Base-by-base conservation (phyloP, 2,329 filamentous ascomycete genomes). In the Neonectria punicea region DNA sequence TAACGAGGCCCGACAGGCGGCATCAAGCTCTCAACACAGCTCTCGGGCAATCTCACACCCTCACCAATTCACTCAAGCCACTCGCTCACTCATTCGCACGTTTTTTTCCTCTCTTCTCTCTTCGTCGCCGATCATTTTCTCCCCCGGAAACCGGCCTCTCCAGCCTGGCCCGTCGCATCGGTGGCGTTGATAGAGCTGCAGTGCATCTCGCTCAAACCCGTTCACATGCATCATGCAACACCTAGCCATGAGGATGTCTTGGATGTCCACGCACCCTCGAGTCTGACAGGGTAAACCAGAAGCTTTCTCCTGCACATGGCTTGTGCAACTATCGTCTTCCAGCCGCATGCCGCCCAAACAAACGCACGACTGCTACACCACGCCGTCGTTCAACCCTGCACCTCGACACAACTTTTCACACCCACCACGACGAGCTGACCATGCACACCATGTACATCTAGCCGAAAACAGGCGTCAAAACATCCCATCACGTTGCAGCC, bases 401-500 rank as follows among this genome's bases (percentile, higher is more conserved):
- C 46, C 39, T 50, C 34, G 50, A 56, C 51, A 58, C 56, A 58
- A 53, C 36, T 68, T 28, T 36, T 43, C 58, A 53, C 55, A 43
- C 43, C 56, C 58, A 66, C 51, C 60, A 50, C 67, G 63, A 51
- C 58, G 47, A 63, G 54, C 53, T 66, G 53, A 69, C 63, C 39
- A 70, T 64, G 68, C 61, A 70, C 41, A 55, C 53, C 58, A 57
- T 64, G 67, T 64, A 68, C 36, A 60, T 53, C 55, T 58, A 65
- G 67, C 43, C 53, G 58, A 65, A 59, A 60, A 54, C 50, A 57
- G 62, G 62, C 63, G 54, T 63, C 59, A 53, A 63, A 65, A 49
- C 44, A 64, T 61, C 63, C 63, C 68, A 71, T 71, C 70, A 39
- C 63, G 67, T 66, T 70, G 65, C 65, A 63, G 59, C 57, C 51